A percentile compares a stretch with the other conserved stretches of the same genome.
These are phyloP conservation scores for Eragrostis tef DNA, from an alignment of 202 grass and related monocot genomes.

Conservation along the genomic window DNA sequence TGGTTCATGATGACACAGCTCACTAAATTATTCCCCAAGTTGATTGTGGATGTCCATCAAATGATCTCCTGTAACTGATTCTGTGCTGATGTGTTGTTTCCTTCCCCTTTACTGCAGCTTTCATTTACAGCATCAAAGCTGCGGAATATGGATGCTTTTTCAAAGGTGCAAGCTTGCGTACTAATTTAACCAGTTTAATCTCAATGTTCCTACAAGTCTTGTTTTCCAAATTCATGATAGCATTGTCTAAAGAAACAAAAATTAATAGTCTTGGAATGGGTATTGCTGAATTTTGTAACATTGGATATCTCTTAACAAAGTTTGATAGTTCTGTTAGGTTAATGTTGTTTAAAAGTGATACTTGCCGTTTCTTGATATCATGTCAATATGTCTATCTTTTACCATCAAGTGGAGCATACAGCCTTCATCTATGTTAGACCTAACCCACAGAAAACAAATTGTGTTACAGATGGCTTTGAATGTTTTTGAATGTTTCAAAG, in stretches of 20 bases:
- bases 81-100: conserved; percentile 28
- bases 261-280: not conserved
- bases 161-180: conserved; percentile 65
- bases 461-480: too few species aligned
- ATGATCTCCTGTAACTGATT: too few species aligned
- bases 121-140: conserved; percentile 83
- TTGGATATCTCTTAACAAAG: conserved; percentile 12
- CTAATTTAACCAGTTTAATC: conserved; percentile 17
- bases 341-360: conserved; percentile 13
- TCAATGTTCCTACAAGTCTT: not conserved
- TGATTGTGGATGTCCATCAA: conserved; percentile 18
- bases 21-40: conserved; percentile 28
- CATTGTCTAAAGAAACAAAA: not conserved
- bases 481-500: too few species aligned
- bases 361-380: not conserved
- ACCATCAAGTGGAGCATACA: not conserved
- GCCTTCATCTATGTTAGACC: not conserved
- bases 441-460: not conserved
- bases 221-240: not conserved
- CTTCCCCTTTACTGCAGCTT: conserved; percentile 54
- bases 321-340: too few species aligned
- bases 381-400: not conserved
- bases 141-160: conserved; percentile 72
- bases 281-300: not conserved
- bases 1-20: not conserved